phyloP scores from a whole-genome alignment of 495 filamentous ascomycete species.

The Sabuloglossum arenarium region DNA sequence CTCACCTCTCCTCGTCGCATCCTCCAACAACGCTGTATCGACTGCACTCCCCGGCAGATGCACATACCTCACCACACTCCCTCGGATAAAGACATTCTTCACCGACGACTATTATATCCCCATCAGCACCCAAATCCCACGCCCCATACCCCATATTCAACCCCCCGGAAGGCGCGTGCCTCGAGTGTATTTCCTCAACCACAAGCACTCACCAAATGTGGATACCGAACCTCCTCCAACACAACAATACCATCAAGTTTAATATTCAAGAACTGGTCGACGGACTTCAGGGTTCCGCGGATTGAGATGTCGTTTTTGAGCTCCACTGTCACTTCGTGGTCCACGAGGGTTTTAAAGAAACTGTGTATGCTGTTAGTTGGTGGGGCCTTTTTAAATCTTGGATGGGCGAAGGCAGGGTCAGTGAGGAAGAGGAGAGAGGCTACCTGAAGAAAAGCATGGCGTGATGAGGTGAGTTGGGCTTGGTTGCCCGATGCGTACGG shows the following conservation, averaged over 20 bases:
- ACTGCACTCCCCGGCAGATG: constrained; percentile 75
- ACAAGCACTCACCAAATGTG: constrained; percentile 58
- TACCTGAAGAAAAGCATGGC: constrained; percentile 41
- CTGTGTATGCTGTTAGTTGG: constrained; percentile 21
- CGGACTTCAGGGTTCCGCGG: constrained; percentile 79
- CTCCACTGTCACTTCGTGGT: constrained; percentile 89
- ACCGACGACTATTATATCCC: constrained; percentile 48
- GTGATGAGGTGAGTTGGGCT: background rate
- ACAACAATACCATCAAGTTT: constrained; percentile 91
- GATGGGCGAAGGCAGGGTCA: background rate
- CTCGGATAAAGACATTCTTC: constrained; percentile 95
- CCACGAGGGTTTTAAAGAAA: constrained; percentile 99
- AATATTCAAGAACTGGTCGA: constrained; percentile 98
- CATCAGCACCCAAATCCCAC: no score
- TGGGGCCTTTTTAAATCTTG: no score
- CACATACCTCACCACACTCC: constrained; percentile 90
- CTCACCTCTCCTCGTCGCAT: constrained; percentile 84
- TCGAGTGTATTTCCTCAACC: no score
- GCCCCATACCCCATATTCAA: background rate
- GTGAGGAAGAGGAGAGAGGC: background rate
- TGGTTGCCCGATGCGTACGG: background rate
- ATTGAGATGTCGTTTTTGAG: constrained; percentile 98
- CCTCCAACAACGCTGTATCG: constrained; percentile 78
- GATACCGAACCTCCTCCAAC: constrained; percentile 77
- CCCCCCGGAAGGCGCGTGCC: no score